Evolutionary conservation across 2,329 filamentous ascomycete genomes (phyloP).

Genomic region (Fusarium miscanthi): DNA sequence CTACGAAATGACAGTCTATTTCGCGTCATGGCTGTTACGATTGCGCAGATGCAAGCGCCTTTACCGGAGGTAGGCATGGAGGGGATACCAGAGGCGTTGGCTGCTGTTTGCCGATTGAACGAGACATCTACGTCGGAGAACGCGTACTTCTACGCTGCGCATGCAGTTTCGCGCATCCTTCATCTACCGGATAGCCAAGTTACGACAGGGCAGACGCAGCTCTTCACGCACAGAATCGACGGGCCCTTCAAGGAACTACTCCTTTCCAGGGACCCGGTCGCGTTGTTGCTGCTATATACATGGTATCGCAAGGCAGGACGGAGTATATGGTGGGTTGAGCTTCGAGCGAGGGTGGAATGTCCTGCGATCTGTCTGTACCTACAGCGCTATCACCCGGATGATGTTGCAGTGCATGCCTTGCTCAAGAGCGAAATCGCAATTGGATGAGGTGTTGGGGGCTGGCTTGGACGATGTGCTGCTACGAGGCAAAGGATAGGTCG

Average conservation of each 20-base stretch:
- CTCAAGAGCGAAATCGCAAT: constrained; percentile 49
- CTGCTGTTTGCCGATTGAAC: constrained; percentile 40
- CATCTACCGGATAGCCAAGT: constrained; percentile 45
- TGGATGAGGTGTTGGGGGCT: accelerated
- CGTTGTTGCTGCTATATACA: constrained; percentile 55
- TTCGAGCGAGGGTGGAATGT: constrained; percentile 55
- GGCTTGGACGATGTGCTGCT: accelerated
- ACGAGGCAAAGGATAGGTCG: accelerated
- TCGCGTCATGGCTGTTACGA: constrained; percentile 48
- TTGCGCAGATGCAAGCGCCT: constrained; percentile 51
- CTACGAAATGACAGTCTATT: constrained; percentile 52
- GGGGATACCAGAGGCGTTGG: constrained; percentile 42
- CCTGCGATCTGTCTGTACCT: constrained; percentile 56
- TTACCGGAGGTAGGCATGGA: constrained; percentile 45
- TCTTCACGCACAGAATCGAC: constrained; percentile 51
- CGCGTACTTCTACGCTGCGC: constrained; percentile 53
- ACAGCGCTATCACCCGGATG: constrained; percentile 43
- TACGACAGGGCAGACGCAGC: constrained; percentile 46
- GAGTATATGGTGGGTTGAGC: constrained; percentile 57
- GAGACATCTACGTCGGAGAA: constrained; percentile 51
- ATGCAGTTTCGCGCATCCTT: constrained; percentile 50
- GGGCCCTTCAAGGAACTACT: constrained; percentile 51
- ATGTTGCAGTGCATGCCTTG: constrained; percentile 46
- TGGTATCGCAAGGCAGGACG: constrained; percentile 56
- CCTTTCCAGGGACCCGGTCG: constrained; percentile 49